Evolutionary conservation across 306 rosid genomes (phyloP).

Genomic region (Vachellia collinsii): DNA sequence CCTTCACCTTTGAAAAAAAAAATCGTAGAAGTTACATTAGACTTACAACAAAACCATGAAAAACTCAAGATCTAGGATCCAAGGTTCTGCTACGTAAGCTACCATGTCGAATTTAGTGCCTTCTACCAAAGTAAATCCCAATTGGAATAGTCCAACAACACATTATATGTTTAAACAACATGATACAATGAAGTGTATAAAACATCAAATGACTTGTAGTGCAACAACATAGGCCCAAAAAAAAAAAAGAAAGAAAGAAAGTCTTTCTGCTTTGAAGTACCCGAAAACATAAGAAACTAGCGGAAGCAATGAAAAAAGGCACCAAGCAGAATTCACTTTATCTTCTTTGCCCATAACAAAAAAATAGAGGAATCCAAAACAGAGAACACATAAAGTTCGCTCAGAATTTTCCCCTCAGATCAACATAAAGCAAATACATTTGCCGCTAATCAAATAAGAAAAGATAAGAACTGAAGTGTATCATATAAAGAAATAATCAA

Average conservation of each 20-base stretch:
- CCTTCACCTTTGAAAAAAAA: constrained; percentile 46
- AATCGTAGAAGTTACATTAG: constrained; percentile 45
- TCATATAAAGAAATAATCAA: no score
- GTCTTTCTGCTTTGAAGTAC: constrained; percentile 1
- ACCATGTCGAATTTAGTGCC: neutral
- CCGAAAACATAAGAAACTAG: no score
- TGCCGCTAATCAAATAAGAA: no score
- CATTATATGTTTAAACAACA: neutral
- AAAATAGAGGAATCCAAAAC: neutral
- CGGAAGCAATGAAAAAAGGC: neutral
- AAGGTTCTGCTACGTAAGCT: neutral
- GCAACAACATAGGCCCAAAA: neutral
- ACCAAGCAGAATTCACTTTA: neutral
- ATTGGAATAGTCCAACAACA: constrained; percentile 19
- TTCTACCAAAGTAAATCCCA: neutral
- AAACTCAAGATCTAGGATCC: constrained; percentile 28
- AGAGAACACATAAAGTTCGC: neutral
- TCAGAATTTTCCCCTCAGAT: neutral
- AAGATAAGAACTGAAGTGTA: no score
- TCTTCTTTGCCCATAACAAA: neutral
- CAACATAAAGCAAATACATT: no score
- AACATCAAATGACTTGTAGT: neutral
- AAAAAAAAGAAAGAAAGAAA: neutral
- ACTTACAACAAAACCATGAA: constrained; percentile 3
- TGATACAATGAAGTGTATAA: neutral